A percentile compares a stretch with the other conserved stretches of the same genome.
These are phyloP conservation scores for Cardamine occulta DNA, from an alignment of 345 rosid species.

Conservation along the genomic window DNA sequence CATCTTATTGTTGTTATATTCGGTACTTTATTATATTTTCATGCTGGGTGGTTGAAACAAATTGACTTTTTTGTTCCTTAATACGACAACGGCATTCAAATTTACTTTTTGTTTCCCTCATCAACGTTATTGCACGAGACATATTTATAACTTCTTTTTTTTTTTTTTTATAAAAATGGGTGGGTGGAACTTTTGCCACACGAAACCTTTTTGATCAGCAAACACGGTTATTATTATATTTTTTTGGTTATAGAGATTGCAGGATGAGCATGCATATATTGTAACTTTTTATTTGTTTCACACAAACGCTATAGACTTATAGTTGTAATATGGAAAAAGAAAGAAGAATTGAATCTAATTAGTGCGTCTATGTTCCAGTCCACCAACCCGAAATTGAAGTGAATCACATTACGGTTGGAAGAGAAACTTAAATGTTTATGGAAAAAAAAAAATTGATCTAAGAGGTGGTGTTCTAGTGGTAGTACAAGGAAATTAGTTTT, in stretches of 20 bases:
- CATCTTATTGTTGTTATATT: slow-evolving; percentile 29
- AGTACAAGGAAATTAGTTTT: too few species aligned
- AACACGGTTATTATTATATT: not conserved
- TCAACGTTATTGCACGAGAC: slow-evolving; percentile 37
- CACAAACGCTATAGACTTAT: not conserved
- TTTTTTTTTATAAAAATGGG: not conserved
- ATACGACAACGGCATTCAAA: slow-evolving; percentile 32
- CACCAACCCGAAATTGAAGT: slow-evolving; percentile 25
- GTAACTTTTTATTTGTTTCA: not conserved
- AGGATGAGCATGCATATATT: slow-evolving; percentile 4
- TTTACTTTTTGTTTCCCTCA: slow-evolving; percentile 24
- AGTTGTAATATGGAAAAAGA: not conserved
- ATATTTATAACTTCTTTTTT: slow-evolving; percentile 5
- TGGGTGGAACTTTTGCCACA: slow-evolving; percentile 15
- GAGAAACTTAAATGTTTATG: slow-evolving; percentile 15
- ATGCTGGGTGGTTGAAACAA: slow-evolving; percentile 40
- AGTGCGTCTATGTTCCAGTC: not conserved
- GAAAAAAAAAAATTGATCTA: too few species aligned
- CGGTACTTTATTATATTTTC: slow-evolving; percentile 28
- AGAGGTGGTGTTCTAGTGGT: too few species aligned
- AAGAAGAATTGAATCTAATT: not conserved
- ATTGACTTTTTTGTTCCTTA: slow-evolving; percentile 5
- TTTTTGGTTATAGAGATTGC: not conserved
- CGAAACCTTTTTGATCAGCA: slow-evolving; percentile 24
- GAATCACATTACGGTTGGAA: slow-evolving; percentile 27